phyloP scores from a whole-genome alignment of 768 basidiomycete species.

The Termitomyces sp. region DNA sequence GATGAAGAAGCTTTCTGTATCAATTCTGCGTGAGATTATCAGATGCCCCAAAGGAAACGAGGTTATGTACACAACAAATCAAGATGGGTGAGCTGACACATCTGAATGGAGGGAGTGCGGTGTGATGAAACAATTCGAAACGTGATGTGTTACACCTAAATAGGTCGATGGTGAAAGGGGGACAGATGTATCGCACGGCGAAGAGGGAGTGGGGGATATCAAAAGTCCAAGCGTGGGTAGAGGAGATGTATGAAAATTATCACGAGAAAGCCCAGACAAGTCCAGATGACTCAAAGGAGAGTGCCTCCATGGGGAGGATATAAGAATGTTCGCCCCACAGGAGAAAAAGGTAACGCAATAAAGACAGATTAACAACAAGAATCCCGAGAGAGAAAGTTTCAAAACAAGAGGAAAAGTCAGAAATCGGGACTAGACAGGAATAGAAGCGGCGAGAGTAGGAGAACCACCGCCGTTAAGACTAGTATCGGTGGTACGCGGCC shows the following conservation, averaged over 20 bases:
- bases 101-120: neutral
- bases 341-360: slow-evolving; percentile 21
- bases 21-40: too few relatives aligned
- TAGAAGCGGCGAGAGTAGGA: neutral
- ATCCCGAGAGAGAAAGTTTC: neutral
- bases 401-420: neutral
- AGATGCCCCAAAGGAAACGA: neutral
- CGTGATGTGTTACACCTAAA: neutral
- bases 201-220: neutral
- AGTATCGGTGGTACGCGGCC: neutral
- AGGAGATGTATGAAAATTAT: neutral
- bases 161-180: neutral
- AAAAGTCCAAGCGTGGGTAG: neutral
- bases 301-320: neutral
- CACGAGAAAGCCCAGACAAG: too few relatives aligned
- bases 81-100: neutral
- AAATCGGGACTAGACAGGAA: slow-evolving; percentile 6
- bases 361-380: slow-evolving; percentile 15
- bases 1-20: neutral
- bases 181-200: neutral
- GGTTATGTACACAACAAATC: too few relatives aligned
- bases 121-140: neutral
- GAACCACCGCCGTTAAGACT: neutral
- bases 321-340: neutral
- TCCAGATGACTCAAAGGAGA: neutral